phyloP scores from a whole-genome alignment of 441 rosid species.

The Adansonia rubrostipa region DNA sequence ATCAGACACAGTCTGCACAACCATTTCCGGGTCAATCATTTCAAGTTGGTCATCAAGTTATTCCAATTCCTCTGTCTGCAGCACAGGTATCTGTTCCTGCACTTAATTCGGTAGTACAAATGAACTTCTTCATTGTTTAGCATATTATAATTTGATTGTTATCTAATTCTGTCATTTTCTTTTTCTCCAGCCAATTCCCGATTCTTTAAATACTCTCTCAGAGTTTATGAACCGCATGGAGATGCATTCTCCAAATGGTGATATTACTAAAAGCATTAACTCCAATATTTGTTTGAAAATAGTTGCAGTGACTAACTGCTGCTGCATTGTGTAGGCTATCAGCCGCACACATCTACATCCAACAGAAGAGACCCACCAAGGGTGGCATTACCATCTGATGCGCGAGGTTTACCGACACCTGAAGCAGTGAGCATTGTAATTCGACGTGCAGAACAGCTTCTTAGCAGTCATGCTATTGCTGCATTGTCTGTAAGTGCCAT shows the following conservation, averaged over 20 bases:
- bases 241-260: conserved; percentile 72
- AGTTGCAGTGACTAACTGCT: conserved; percentile 32
- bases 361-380: conserved; percentile 44
- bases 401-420: conserved; percentile 60
- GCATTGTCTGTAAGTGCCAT: conserved; percentile 67
- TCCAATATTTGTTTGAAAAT: conserved; percentile 21
- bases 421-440: conserved; percentile 71
- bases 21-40: conserved; percentile 48
- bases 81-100: conserved; percentile 74
- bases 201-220: conserved; percentile 69
- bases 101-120: conserved; percentile 53
- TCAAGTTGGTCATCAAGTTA: conserved; percentile 61
- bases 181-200: conserved; percentile 77
- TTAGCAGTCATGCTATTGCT: conserved; percentile 54
- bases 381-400: conserved; percentile 58
- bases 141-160: conserved; percentile 21
- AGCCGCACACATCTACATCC: conserved; percentile 48
- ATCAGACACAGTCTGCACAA: conserved; percentile 57
- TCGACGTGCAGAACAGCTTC: conserved; percentile 70
- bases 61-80: conserved; percentile 70
- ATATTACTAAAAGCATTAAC: conserved; percentile 26
- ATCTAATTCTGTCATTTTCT: conserved; percentile 20
- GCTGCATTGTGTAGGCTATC: conserved; percentile 55
- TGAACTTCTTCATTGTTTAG: conserved; percentile 9
- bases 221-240: conserved; percentile 84